Evolutionary conservation across 768 basidiomycete genomes (phyloP).

Genomic region (Russula griseocarnosa): DNA sequence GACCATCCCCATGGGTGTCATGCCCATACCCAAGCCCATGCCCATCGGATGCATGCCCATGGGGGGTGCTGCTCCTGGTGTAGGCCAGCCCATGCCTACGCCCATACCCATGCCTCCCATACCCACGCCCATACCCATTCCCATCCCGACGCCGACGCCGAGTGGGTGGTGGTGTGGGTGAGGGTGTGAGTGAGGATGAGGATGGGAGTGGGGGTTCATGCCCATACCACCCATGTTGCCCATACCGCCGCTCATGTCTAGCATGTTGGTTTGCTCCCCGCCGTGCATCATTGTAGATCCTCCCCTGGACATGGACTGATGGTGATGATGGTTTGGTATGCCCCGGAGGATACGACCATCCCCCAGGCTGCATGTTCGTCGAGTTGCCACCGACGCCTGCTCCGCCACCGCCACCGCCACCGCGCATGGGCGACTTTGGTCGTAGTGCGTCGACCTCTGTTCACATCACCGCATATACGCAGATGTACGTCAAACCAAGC

Average conservation of each 20-base stretch:
- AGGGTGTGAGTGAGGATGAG: no score
- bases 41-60: conserved; percentile 28
- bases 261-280: conserved; percentile 31
- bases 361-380: conserved; percentile 1
- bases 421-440: conserved; percentile 76
- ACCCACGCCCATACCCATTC: not conserved
- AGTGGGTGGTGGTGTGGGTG: not conserved
- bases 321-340: conserved; percentile 18
- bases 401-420: conserved; percentile 34
- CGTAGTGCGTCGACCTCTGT: conserved; percentile 76
- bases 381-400: conserved; percentile 19
- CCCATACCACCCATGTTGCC: conserved; percentile 16
- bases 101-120: conserved; percentile 26
- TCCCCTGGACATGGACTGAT: conserved; percentile 12
- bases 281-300: not conserved
- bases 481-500: not conserved
- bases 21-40: conserved; percentile 28
- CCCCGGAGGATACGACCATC: conserved; percentile 1
- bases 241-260: conserved; percentile 17
- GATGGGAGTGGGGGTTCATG: not conserved
- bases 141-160: conserved; percentile 3
- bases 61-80: not conserved
- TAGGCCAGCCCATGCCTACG: conserved; percentile 29
- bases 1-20: not conserved
- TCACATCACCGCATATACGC: not conserved